Conservation (phyloP, 192 early-diverging fungal genomes). For the Spizellomyces punctatus region DNA sequence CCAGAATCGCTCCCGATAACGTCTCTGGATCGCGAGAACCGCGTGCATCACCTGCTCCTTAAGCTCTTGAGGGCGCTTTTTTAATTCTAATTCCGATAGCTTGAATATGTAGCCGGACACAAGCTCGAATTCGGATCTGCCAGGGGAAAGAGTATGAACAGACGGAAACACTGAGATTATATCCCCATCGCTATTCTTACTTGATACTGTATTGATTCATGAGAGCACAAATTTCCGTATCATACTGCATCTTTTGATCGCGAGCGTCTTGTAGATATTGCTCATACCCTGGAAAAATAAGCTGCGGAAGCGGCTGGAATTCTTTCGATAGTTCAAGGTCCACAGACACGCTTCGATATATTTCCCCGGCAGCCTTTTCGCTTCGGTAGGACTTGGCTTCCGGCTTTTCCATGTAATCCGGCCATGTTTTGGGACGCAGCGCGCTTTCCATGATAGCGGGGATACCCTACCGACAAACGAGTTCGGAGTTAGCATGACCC, state of each 20-base stretch:
- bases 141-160: background rate
- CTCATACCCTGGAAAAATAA: constrained; percentile 54
- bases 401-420: constrained; percentile 76
- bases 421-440: constrained; percentile 49
- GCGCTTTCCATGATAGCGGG: constrained; percentile 52
- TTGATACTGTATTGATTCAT: constrained; percentile 70
- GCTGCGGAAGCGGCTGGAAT: constrained; percentile 34
- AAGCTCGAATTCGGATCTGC: constrained; percentile 43
- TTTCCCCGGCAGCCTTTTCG: constrained; percentile 52
- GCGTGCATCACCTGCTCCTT: constrained; percentile 48
- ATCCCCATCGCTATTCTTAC: constrained; percentile 7
- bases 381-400: constrained; percentile 56
- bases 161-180: background rate
- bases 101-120: constrained; percentile 47
- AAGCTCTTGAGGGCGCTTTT: constrained; percentile 54
- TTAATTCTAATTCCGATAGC: constrained; percentile 43
- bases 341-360: constrained; percentile 51
- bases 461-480: constrained; percentile 19
- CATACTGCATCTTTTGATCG: constrained; percentile 45
- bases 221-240: constrained; percentile 52
- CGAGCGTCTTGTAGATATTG: constrained; percentile 55
- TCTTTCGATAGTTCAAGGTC: constrained; percentile 50
- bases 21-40: constrained; percentile 32
- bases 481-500: background rate
- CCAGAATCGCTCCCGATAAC: constrained; percentile 54